Conservation (phyloP, 768 basidiomycete species). For the Macrolepiota dolichaula region DNA sequence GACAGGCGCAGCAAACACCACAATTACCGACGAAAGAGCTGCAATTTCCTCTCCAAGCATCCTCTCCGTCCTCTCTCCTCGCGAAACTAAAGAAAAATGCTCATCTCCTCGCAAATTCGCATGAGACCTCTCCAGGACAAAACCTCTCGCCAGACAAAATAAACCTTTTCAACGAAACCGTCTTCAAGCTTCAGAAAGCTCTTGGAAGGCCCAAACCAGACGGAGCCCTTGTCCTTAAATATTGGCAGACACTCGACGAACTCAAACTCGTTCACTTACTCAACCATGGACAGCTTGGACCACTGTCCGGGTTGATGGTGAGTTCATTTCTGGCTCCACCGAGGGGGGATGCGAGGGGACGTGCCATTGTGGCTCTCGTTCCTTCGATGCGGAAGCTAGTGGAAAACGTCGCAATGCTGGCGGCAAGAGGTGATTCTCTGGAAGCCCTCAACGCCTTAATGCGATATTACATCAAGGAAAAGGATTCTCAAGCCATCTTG, state of each 20-base stretch:
- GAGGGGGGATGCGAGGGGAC: not conserved
- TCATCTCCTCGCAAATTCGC: not conserved
- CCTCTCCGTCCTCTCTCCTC: slow-evolving; percentile 7
- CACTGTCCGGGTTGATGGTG: slow-evolving; percentile 28
- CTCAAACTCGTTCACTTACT: slow-evolving; percentile 43
- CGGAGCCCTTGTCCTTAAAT: slow-evolving; percentile 20
- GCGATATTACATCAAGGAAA: slow-evolving; percentile 37
- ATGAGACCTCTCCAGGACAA: not conserved
- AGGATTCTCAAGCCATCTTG: slow-evolving; percentile 40
- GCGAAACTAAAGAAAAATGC: slow-evolving; percentile 1
- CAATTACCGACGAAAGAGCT: not conserved
- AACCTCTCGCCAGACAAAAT: slow-evolving; percentile 15
- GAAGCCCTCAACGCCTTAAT: slow-evolving; percentile 50
- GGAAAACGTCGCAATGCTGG: slow-evolving; percentile 46
- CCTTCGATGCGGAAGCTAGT: slow-evolving; percentile 17
- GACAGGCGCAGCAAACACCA: not conserved
- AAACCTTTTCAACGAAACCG: slow-evolving; percentile 25
- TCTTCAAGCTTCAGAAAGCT: slow-evolving; percentile 36
- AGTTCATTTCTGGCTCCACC: not conserved
- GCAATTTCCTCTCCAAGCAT: slow-evolving; percentile 1
- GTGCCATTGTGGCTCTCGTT: not conserved
- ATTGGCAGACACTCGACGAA: slow-evolving; percentile 43
- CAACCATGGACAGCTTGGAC: slow-evolving; percentile 35
- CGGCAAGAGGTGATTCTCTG: slow-evolving; percentile 41
- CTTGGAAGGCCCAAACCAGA: slow-evolving; percentile 28